These are phyloP conservation scores for Cucurbita pepo DNA, from an alignment of 306 rosid species.

Conservation along the genomic window DNA sequence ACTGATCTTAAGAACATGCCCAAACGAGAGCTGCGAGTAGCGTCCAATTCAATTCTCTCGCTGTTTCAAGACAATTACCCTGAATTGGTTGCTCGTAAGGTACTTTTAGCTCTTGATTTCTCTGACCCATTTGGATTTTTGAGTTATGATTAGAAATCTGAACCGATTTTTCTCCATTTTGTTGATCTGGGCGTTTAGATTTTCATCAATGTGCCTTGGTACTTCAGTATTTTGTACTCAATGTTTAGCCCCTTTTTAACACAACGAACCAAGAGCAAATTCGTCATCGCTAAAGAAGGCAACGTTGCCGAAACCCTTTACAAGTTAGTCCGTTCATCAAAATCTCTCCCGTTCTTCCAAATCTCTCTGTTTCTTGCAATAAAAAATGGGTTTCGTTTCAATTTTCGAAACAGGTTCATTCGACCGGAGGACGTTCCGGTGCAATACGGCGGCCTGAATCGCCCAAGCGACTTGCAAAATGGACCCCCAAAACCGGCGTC, in stretches of 20 bases:
- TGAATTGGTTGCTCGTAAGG: constrained; percentile 93
- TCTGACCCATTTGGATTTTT: not conserved
- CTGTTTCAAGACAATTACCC: constrained; percentile 94
- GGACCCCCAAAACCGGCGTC: constrained; percentile 93
- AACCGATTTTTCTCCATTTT: not conserved
- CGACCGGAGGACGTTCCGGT: constrained; percentile 90
- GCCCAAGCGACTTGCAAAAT: constrained; percentile 46
- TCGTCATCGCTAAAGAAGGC: constrained; percentile 89
- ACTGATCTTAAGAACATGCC: constrained; percentile 98
- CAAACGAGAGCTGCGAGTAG: constrained; percentile 79
- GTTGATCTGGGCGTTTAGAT: constrained; percentile 26
- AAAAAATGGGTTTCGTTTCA: constrained; percentile 7
- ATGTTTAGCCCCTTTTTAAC: constrained; percentile 89
- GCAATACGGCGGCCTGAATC: constrained; percentile 82
- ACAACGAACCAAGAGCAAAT: constrained; percentile 92
- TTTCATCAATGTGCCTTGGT: constrained; percentile 97
- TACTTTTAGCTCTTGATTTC: not conserved
- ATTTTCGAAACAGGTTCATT: constrained; percentile 40
- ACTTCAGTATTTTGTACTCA: constrained; percentile 81
- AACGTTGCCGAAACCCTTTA: constrained; percentile 81
- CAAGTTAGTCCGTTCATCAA: constrained; percentile 37
- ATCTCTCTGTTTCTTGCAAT: not conserved
- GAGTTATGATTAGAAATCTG: not conserved
- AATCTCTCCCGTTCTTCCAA: not conserved
- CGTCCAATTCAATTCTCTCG: constrained; percentile 81